These are phyloP conservation scores for Alternaria triticina DNA, from an alignment of 2,329 filamentous ascomycete genomes.

Conservation along the genomic window DNA sequence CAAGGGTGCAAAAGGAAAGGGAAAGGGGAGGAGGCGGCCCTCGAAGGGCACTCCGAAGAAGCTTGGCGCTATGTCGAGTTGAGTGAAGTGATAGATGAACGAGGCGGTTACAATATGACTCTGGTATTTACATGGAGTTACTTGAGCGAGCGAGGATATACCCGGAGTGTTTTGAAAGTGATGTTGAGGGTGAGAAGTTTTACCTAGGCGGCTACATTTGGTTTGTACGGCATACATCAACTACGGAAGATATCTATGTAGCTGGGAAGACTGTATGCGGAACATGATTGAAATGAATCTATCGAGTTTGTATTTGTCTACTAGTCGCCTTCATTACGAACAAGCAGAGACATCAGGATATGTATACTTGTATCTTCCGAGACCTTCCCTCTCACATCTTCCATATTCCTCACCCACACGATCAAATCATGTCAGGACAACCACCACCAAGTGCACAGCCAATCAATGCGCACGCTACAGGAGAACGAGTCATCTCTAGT, in stretches of 20 bases:
- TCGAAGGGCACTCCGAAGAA: slow-evolving; percentile 5
- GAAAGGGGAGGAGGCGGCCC: slow-evolving; percentile 8
- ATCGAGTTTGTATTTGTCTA: neutral
- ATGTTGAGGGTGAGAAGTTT: rapidly evolving
- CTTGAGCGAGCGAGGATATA: neutral
- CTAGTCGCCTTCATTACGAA: rapidly evolving
- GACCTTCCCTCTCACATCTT: neutral
- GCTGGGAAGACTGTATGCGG: rapidly evolving
- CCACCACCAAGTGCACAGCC: neutral
- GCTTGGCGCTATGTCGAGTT: neutral
- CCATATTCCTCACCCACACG: neutral
- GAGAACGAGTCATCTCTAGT: neutral
- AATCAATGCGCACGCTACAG: neutral
- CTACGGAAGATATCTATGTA: neutral
- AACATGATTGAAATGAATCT: neutral
- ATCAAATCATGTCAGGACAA: neutral
- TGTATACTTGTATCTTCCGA: neutral
- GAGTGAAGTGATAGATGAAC: neutral
- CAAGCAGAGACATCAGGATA: neutral
- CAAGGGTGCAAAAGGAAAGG: slow-evolving; percentile 9
- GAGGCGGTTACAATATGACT: no score
- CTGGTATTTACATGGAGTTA: no score
- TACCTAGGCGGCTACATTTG: neutral
- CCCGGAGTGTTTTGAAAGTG: neutral
- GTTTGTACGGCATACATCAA: neutral